Percentiles rank a stretch among this genome's conserved stretches.
Evolutionary conservation across 2,329 filamentous ascomycete species (phyloP).

Genomic region (Metarhizium brunneum): DNA sequence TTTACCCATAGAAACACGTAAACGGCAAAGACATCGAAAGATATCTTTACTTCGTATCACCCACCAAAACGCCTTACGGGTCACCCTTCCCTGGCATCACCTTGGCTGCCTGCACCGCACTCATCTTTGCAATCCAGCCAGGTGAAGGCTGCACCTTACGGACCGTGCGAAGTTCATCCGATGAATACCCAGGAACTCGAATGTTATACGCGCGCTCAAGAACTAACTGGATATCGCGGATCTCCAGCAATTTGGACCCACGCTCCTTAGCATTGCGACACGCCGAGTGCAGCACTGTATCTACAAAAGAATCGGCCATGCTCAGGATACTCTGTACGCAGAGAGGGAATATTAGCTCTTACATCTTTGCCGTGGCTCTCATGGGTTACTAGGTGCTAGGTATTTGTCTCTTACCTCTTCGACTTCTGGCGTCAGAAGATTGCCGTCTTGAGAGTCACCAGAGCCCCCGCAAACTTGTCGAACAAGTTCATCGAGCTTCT

Average conservation of each 20-base stretch:
- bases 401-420: conserved; percentile 63
- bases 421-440: conserved; percentile 79
- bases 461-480: conserved; percentile 83
- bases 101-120: conserved; percentile 89
- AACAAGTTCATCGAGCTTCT: conserved; percentile 92
- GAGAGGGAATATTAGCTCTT: conserved; percentile 9
- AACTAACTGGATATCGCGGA: conserved; percentile 74
- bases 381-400: not conserved
- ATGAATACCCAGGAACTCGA: conserved; percentile 85
- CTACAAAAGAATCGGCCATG: conserved; percentile 90
- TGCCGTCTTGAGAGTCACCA: conserved; percentile 61
- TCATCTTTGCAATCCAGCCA: conserved; percentile 95
- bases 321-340: conserved; percentile 66
- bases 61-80: not conserved
- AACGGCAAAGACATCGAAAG: not conserved
- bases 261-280: conserved; percentile 91
- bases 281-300: conserved; percentile 77
- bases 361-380: not conserved
- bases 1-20: not conserved
- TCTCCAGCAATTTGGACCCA: conserved; percentile 81
- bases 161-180: conserved; percentile 89
- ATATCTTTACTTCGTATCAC: not conserved
- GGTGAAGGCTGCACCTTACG: conserved; percentile 83
- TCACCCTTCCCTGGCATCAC: conserved; percentile 56
- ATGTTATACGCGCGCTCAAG: conserved; percentile 84